Evolutionary conservation across 495 filamentous ascomycete genomes (phyloP).

Genomic region (Bombardia bombarda): DNA sequence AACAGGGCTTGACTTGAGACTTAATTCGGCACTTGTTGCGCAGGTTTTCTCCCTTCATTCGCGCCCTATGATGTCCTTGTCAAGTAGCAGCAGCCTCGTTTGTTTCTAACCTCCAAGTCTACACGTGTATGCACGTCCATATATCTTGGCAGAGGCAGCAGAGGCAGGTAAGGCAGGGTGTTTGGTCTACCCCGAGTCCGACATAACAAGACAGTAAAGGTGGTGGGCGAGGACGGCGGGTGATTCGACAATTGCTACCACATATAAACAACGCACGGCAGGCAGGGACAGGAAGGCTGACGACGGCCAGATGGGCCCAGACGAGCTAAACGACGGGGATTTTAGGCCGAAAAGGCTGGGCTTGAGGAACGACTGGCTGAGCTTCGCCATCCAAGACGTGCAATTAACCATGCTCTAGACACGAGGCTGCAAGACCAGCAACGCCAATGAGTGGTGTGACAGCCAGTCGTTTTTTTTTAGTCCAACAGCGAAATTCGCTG

Average conservation of each 20-base stretch:
- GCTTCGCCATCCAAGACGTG: slow-evolving; percentile 1
- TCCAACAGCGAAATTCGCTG: slow-evolving; percentile 18
- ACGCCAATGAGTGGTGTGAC: slow-evolving; percentile 11
- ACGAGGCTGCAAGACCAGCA: slow-evolving; percentile 12
- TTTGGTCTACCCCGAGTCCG: slow-evolving; percentile 1
- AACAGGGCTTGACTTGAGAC: too few relatives aligned
- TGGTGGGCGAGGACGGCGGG: slow-evolving; percentile 21
- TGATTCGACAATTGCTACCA: slow-evolving; percentile 34
- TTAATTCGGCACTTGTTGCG: too few relatives aligned
- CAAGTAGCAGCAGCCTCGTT: too few relatives aligned
- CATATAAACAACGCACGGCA: slow-evolving; percentile 26
- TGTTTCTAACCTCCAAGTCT: too few relatives aligned
- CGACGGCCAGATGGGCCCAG: slow-evolving; percentile 16
- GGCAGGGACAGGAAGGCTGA: slow-evolving; percentile 30
- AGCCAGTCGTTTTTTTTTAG: slow-evolving; percentile 4
- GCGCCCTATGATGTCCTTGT: too few relatives aligned
- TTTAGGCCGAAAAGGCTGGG: slow-evolving; percentile 18
- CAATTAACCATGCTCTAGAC: slow-evolving; percentile 5
- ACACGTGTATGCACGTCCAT: too few relatives aligned
- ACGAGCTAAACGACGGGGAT: slow-evolving; percentile 11
- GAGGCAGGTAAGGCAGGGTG: neutral
- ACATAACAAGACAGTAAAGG: slow-evolving; percentile 3
- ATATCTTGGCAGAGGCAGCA: neutral
- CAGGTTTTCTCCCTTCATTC: too few relatives aligned
- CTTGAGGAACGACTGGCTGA: slow-evolving; percentile 12